These are phyloP conservation scores for Leccinum incarnatum DNA, from an alignment of 768 basidiomycete genomes.

Conservation along the genomic window DNA sequence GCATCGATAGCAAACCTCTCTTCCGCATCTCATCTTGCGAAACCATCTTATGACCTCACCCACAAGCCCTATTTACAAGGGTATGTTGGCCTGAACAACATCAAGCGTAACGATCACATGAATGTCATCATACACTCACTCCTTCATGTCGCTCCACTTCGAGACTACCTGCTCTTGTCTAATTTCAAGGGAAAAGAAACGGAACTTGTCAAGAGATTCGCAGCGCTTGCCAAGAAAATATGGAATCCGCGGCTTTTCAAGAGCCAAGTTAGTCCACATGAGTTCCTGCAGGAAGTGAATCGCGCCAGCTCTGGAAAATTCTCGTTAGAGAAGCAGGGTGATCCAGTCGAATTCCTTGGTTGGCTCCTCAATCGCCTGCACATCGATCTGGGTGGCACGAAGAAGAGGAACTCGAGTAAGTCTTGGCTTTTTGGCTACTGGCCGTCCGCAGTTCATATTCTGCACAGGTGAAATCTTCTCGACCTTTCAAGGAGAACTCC, in stretches of 20 bases:
- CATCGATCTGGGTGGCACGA: conserved; percentile 92
- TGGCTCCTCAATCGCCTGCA: conserved; percentile 96
- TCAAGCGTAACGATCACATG: conserved; percentile 96
- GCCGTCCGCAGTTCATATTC: conserved; percentile 18
- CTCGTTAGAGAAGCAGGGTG: conserved; percentile 90
- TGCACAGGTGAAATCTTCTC: conserved; percentile 81
- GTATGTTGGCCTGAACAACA: conserved; percentile 95
- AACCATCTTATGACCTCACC: conserved; percentile 82
- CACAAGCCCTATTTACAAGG: conserved; percentile 86
- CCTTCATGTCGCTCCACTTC: conserved; percentile 85
- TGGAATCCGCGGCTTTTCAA: conserved; percentile 99
- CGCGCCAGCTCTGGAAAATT: conserved; percentile 88
- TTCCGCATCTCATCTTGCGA: conserved; percentile 55
- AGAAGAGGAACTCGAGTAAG: conserved; percentile 86
- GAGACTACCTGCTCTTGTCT: conserved; percentile 82
- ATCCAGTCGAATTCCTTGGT: conserved; percentile 92
- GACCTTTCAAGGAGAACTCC: conserved; percentile 92
- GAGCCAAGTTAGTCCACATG: conserved; percentile 97
- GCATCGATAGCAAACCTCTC: conserved; percentile 53
- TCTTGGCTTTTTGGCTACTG: conserved; percentile 19
- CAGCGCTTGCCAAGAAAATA: conserved; percentile 83
- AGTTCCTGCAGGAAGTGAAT: conserved; percentile 95
- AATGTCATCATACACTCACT: conserved; percentile 95
- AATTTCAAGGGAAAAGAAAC: conserved; percentile 70
- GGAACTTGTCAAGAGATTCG: conserved; percentile 87